phyloP scores from a whole-genome alignment of 2,329 filamentous ascomycete genomes.

The Diaporthe humulicola region DNA sequence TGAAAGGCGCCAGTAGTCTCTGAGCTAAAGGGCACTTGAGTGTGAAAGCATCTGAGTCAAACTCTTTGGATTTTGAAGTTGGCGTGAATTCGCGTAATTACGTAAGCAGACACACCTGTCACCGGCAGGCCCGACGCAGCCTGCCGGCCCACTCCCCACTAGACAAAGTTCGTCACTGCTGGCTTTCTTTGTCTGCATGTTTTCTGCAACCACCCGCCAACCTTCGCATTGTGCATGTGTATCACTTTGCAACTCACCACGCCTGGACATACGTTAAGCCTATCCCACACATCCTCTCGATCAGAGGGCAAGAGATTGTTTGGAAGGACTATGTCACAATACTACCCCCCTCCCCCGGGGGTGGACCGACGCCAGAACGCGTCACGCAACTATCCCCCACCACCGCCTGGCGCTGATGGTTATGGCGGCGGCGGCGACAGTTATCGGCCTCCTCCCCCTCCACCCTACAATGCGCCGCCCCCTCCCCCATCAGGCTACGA shows the following conservation, averaged over 20 bases:
- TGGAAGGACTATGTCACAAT: conserved; percentile 34
- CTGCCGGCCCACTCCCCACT: background rate
- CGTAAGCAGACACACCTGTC: background rate
- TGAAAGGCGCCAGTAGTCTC: background rate
- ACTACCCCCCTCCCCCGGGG: conserved; percentile 39
- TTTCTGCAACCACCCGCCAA: conserved; percentile 18
- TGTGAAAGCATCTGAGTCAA: background rate
- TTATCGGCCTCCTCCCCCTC: conserved; percentile 36
- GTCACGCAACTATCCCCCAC: conserved; percentile 32
- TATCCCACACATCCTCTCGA: background rate
- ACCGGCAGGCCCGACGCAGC: background rate
- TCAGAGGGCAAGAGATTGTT: background rate
- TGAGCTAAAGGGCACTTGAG: background rate
- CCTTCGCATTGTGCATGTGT: conserved; percentile 12
- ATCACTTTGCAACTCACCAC: conserved; percentile 23
- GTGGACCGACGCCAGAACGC: conserved; percentile 34
- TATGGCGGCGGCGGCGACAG: conserved; percentile 23
- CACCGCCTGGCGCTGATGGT: conserved; percentile 11
- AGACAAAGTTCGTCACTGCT: conserved; percentile 10
- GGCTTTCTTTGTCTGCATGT: background rate
- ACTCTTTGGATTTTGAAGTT: background rate
- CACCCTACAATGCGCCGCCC: conserved; percentile 29
- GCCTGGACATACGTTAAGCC: background rate
- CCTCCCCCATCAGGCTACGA: conserved; percentile 39
- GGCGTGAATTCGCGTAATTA: no score